Conservation (phyloP, 306 rosid genomes). For the Argentina anserina region DNA sequence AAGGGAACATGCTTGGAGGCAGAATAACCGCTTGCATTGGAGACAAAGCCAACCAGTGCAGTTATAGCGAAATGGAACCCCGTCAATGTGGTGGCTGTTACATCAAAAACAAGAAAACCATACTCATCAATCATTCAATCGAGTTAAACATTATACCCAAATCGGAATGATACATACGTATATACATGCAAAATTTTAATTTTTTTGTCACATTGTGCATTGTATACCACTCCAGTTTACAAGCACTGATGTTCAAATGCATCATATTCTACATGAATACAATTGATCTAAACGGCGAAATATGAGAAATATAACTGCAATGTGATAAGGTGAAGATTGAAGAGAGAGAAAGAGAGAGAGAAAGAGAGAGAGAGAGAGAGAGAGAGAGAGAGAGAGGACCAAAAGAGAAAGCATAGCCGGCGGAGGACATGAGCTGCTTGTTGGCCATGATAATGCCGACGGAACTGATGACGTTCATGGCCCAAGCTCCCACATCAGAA, state of each 20-base stretch:
- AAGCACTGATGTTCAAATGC: not conserved
- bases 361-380: too few relatives aligned
- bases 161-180: too few relatives aligned
- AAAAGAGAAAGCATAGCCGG: conserved; percentile 71
- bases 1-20: conserved; percentile 82
- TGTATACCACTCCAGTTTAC: too few relatives aligned
- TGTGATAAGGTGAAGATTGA: too few relatives aligned
- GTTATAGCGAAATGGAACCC: conserved; percentile 93
- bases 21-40: conserved; percentile 76
- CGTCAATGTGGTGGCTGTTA: conserved; percentile 78
- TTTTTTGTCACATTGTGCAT: too few relatives aligned
- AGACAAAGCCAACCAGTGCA: conserved; percentile 77
- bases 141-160: too few relatives aligned
- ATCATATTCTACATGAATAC: too few relatives aligned
- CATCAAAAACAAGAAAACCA: not conserved
- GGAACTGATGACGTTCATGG: conserved; percentile 79
- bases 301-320: too few relatives aligned
- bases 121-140: not conserved
- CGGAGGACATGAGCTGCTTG: conserved; percentile 80
- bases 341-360: too few relatives aligned
- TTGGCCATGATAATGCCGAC: conserved; percentile 92
- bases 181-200: too few relatives aligned
- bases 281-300: too few relatives aligned
- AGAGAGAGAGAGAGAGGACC: too few relatives aligned
- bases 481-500: conserved; percentile 88